A percentile compares a stretch with the other conserved stretches of the same genome.
Evolutionary conservation across 352 stramenopile genomes (phyloP).

Genomic region (Pythium aristosporum): DNA sequence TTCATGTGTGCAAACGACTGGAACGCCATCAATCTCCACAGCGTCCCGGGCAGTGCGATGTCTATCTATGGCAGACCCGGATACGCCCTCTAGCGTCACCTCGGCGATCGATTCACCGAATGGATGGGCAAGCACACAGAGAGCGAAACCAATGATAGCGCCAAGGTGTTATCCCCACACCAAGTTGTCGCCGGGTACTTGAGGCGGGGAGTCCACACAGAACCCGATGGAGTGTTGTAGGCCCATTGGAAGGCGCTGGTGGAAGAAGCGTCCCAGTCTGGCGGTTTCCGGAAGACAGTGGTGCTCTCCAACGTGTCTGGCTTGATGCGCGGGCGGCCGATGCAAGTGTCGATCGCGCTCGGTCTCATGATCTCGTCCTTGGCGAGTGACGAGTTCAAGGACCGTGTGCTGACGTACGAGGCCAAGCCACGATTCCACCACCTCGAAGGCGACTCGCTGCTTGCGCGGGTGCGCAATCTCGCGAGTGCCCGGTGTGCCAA

Average conservation of each 20-base stretch:
- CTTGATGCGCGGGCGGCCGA: constrained; percentile 36
- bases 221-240: too few relatives aligned
- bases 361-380: constrained; percentile 44
- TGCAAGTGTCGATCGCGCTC: constrained; percentile 46
- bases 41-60: constrained; percentile 50
- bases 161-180: constrained; percentile 45
- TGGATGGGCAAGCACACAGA: constrained; percentile 35
- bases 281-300: constrained; percentile 36
- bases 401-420: constrained; percentile 60
- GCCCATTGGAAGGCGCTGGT: constrained; percentile 51
- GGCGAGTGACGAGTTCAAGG: constrained; percentile 44
- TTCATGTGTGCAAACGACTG: constrained; percentile 52
- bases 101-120: constrained; percentile 34
- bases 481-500: too few relatives aligned
- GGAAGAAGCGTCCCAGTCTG: constrained; percentile 28
- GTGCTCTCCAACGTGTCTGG: constrained; percentile 53
- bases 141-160: constrained; percentile 47
- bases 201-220: too few relatives aligned
- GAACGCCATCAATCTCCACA: constrained; percentile 44
- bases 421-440: constrained; percentile 37
- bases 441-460: constrained; percentile 34
- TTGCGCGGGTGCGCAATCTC: constrained; percentile 31
- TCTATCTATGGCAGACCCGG: constrained; percentile 42
- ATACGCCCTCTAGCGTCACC: constrained; percentile 40
- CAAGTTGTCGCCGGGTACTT: constrained; percentile 48